Evolutionary conservation across 768 basidiomycete genomes (phyloP), one percentile per base, ranked within the genome.

Genomic region (Mycena indigotica): DNA sequence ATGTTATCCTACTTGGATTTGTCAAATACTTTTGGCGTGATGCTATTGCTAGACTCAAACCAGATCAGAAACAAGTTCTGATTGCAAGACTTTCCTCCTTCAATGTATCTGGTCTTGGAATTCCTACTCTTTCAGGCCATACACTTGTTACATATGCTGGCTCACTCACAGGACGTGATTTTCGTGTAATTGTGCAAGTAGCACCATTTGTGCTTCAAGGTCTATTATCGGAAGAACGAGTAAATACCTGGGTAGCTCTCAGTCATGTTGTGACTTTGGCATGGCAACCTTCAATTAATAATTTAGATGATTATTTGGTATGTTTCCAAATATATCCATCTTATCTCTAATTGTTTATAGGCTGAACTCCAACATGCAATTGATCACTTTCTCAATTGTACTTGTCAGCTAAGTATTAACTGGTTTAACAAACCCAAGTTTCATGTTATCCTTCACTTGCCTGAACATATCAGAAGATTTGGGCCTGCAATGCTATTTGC

Each of bases 351-450:
- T 44, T 16, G 21, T 24, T 10, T 55, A 25, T 52, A 28, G 29
- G 56, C 38, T 23, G 13, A 21, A 23, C 61, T 78, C 1, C 32
- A 67, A 39, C 17, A 56, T 2, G 67, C 67, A 21, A 77, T 80
- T 29, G 44, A 75, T 3, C 51, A 72, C n/a, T 77, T 80, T 49
- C 70, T 80, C 3, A 39, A 60, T 3, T 62, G 65, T 8, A 70
- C 73, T 0, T 72, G 69, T 2, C 54, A 28, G 2, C 73, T 68
- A 70, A 71, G 66, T 3, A 61, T 57, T 25, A 62, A 45, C 15
- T 77, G 70, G 73, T 76, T 77, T 61, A 75, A 74, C 56, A 79
- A 80, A 60, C 70, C 74, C 1, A 80, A 79, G 52, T 77, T 79
- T 57, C 77, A 80, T 44, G 64, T 78, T 28, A 26, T 79, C 5